These are phyloP conservation scores for Piper longum DNA, from an alignment of 164 flowering plant genomes.

Conservation along the genomic window DNA sequence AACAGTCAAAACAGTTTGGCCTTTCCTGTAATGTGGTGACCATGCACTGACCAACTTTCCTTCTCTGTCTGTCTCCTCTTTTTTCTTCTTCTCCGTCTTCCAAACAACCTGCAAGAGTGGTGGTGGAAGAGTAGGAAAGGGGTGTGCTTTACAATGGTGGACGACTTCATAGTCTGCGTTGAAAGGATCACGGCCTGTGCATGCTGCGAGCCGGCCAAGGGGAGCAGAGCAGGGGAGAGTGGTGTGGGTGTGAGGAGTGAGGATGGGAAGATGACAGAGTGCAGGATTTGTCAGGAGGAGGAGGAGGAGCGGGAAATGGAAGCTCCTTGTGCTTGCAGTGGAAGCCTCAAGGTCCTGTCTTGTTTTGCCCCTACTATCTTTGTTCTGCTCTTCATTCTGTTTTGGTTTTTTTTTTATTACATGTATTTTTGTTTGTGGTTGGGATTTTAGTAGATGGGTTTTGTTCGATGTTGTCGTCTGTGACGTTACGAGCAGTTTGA, in stretches of 20 bases:
- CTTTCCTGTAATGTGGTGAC: background rate
- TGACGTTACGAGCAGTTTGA: no score
- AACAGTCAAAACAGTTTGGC: background rate
- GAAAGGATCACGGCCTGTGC: conserved; percentile 44
- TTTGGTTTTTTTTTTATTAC: no score
- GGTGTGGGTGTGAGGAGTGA: conserved; percentile 3
- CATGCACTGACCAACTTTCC: background rate
- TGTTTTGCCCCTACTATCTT: no score
- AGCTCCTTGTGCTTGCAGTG: conserved; percentile 66
- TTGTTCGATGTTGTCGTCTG: no score
- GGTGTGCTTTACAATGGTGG: conserved; percentile 20
- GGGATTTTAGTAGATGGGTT: no score
- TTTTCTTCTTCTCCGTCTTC: background rate
- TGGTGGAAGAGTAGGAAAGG: conserved; percentile 3
- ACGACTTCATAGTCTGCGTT: conserved; percentile 54
- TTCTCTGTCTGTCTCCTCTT: background rate
- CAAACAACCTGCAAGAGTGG: background rate
- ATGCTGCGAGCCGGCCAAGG: conserved; percentile 22
- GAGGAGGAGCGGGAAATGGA: conserved; percentile 35
- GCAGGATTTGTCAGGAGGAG: conserved; percentile 68
- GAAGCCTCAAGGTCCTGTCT: conserved; percentile 50
- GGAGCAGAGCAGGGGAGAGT: background rate
- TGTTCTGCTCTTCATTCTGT: no score
- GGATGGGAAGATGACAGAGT: conserved; percentile 31
- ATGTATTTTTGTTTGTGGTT: no score